Conservation (phyloP, 345 rosid genomes). For the Gossypium herbaceum region DNA sequence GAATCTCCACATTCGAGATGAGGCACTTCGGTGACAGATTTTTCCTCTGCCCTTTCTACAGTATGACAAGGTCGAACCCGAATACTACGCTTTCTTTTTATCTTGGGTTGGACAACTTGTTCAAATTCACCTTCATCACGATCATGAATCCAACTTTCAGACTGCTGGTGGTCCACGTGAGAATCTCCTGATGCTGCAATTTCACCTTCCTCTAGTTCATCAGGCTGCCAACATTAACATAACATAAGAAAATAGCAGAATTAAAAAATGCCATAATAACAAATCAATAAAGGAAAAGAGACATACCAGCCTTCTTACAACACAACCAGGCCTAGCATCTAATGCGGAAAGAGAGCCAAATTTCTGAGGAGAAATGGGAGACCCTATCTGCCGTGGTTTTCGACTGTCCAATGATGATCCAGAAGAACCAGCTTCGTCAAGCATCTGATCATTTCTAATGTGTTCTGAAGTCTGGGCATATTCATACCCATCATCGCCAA, state of each 20-base stretch:
- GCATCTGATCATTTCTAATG: slow-evolving; percentile 42
- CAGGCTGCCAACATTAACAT: slow-evolving; percentile 51
- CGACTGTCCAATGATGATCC: slow-evolving; percentile 84
- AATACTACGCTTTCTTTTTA: slow-evolving; percentile 94
- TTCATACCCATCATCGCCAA: slow-evolving; percentile 44
- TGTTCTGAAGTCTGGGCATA: slow-evolving; percentile 52
- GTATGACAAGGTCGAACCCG: slow-evolving; percentile 83
- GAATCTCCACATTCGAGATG: slow-evolving; percentile 52
- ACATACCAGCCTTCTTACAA: slow-evolving; percentile 73
- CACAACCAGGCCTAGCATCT: slow-evolving; percentile 86
- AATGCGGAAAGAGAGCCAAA: slow-evolving; percentile 95
- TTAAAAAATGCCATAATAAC: slow-evolving; percentile 2
- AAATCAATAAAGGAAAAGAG: slow-evolving; percentile 16
- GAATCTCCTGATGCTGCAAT: slow-evolving; percentile 91
- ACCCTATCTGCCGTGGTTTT: slow-evolving; percentile 55
- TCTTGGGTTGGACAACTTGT: slow-evolving; percentile 94
- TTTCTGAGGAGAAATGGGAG: slow-evolving; percentile 90
- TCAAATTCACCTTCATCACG: slow-evolving; percentile 96
- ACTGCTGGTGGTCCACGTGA: slow-evolving; percentile 80
- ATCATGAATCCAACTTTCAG: slow-evolving; percentile 94
- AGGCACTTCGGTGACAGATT: slow-evolving; percentile 41
- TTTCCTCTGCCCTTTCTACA: slow-evolving; percentile 62
- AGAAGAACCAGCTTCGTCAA: slow-evolving; percentile 74
- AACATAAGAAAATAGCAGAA: slow-evolving; percentile 21
- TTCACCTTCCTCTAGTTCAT: slow-evolving; percentile 98